Conservation (phyloP, 768 basidiomycete species). For the Multifurca ochricompacta region DNA sequence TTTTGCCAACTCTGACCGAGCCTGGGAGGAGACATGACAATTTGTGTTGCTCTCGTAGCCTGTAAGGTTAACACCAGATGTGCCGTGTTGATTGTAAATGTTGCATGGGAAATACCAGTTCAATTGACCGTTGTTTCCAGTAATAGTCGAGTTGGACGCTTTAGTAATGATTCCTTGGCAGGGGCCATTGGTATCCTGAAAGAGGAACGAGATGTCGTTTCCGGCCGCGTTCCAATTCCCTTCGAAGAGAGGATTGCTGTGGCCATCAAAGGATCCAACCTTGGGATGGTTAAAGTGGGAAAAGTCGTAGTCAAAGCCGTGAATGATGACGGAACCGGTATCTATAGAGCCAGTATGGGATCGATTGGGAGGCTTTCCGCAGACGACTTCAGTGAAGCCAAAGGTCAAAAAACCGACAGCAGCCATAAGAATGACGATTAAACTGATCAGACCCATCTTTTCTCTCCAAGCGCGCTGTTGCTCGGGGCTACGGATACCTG, state of each 20-base stretch:
- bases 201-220: conserved; percentile 89
- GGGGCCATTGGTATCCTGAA: conserved; percentile 84
- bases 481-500: conserved; percentile 85
- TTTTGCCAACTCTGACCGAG: conserved; percentile 44
- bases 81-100: conserved; percentile 67
- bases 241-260: conserved; percentile 74
- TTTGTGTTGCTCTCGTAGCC: conserved; percentile 54
- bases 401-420: conserved; percentile 97
- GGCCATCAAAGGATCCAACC: conserved; percentile 66
- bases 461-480: conserved; percentile 97
- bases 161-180: conserved; percentile 74
- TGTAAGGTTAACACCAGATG: conserved; percentile 53
- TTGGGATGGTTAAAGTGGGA: conserved; percentile 78
- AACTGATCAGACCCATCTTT: conserved; percentile 86
- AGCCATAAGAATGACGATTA: conserved; percentile 82
- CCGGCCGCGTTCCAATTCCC: conserved; percentile 72
- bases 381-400: conserved; percentile 92
- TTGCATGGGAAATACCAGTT: conserved; percentile 99
- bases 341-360: conserved; percentile 75
- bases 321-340: conserved; percentile 80
- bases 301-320: conserved; percentile 92
- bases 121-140: conserved; percentile 47
- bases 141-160: conserved; percentile 62
- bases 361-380: conserved; percentile 78
- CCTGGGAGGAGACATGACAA: conserved; percentile 61